Conservation (phyloP, 257 asterid genomes). For the Nicotiana tabacum region DNA sequence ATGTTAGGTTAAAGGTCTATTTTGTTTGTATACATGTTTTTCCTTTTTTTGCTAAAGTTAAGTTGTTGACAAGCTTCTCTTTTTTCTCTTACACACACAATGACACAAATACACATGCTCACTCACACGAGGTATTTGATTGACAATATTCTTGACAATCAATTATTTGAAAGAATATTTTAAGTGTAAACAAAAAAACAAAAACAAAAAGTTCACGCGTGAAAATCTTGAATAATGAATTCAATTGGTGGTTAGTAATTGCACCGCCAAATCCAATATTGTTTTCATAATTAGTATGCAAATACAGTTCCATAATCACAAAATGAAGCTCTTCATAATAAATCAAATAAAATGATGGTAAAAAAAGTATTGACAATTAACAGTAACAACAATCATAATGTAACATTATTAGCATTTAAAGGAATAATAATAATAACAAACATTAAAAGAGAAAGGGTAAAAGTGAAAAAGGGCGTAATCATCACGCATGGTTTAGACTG, state of each 20-base stretch:
- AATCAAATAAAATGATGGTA: background rate
- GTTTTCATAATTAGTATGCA: background rate
- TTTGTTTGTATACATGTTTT: background rate
- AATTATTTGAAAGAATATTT: background rate
- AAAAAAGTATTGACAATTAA: background rate
- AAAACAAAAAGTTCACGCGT: background rate
- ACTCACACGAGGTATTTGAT: slow-evolving; percentile 4
- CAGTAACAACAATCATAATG: background rate
- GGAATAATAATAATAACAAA: background rate
- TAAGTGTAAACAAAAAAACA: too few relatives aligned
- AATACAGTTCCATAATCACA: background rate
- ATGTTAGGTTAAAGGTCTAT: background rate
- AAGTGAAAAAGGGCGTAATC: slow-evolving; percentile 14
- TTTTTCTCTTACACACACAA: background rate
- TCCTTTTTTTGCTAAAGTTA: background rate
- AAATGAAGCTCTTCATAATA: background rate
- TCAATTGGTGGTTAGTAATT: background rate
- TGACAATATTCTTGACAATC: slow-evolving; percentile 1
- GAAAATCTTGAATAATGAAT: background rate
- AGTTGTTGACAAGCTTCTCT: background rate
- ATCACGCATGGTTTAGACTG: slow-evolving; percentile 34
- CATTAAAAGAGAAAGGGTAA: background rate
- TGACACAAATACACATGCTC: background rate
- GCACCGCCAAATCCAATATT: slow-evolving; percentile 11
- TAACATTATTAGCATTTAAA: background rate